A percentile compares a stretch with the other conserved stretches of the same genome.
Conservation (phyloP, 192 early-diverging fungal species). For the Thamnidium elegans region DNA sequence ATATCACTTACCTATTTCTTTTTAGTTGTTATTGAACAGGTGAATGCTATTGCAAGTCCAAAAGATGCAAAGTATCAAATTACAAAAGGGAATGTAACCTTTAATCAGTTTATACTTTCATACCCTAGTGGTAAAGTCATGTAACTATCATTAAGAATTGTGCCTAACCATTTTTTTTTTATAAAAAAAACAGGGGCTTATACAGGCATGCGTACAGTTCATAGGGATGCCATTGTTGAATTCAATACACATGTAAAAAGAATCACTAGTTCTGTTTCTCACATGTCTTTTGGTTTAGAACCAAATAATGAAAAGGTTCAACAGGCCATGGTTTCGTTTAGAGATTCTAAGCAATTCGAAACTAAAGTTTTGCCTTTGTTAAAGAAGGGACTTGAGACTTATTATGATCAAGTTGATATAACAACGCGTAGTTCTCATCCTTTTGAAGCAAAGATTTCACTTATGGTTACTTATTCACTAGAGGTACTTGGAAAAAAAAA, state of each 20-base stretch:
- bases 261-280: conserved; percentile 45
- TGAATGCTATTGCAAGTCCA: conserved; percentile 3
- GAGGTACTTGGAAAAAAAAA: conserved; percentile 33
- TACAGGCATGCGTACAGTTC: conserved; percentile 61
- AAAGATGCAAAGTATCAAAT: conserved; percentile 16
- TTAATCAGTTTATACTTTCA: conserved; percentile 30
- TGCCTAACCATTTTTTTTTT: not conserved
- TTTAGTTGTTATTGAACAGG: conserved; percentile 33
- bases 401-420: conserved; percentile 39
- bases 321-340: conserved; percentile 35
- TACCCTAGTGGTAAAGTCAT: conserved; percentile 34
- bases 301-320: conserved; percentile 23
- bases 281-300: conserved; percentile 41
- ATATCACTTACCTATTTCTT: no score
- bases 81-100: not conserved
- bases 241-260: conserved; percentile 51
- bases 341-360: conserved; percentile 29
- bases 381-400: conserved; percentile 41
- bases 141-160: not conserved
- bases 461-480: conserved; percentile 54
- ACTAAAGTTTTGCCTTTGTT: conserved; percentile 37
- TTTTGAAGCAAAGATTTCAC: conserved; percentile 52
- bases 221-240: conserved; percentile 51
- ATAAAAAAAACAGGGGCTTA: conserved; percentile 48
- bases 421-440: conserved; percentile 12